Evolutionary conservation across 1,284 basidiomycete genomes (phyloP), one percentile per base, ranked within the genome.

Genomic region (Crepidotus sp.): DNA sequence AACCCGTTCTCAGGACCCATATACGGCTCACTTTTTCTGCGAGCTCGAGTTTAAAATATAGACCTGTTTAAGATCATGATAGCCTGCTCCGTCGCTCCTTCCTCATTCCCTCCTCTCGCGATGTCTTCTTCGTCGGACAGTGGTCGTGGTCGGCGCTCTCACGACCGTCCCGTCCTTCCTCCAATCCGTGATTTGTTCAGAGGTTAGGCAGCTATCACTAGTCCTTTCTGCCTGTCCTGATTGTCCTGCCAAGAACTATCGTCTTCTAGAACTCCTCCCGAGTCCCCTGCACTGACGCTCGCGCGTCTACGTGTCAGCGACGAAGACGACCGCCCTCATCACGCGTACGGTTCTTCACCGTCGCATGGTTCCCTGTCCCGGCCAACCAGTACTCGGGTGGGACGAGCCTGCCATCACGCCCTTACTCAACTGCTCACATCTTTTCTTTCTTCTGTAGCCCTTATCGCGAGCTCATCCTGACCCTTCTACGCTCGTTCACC

Each of bases 101-200:
- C 33, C 24, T 30, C 30, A 8, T 38, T 36, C 19, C 39, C 48
- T 42, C 36, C 40, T 50, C 38, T 53, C 40, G 44, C 53, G 50
- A 52, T 49, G 73, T 64, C 68, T 57, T 66, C 62, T 38, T 60
- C 59, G 44, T 57, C 62, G 49, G 53, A 57, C 37, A 61, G 33
- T 31, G 24, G 40, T 42, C 43, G 43, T 25, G 25, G 59, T 59
- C 49, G 56, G 32, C 57, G 62, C 51, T 64, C 65, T 54, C 63
- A 64, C 42, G 58, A 64, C 48, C 71, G 80, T 38, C 79, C 80
- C 42, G 81, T 76, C n/a, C 75, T 87, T 41, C 83, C 83, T 33
- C 73, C 81, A 36, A 85, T 87, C 46, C 77, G 80, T 42, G 78
- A 82, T 59, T 62, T 86, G 45, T 80, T 87, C 56, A 68, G 74